Evolutionary conservation across 768 basidiomycete genomes (phyloP).

Genomic region (Xerocomellus amylosporus): DNA sequence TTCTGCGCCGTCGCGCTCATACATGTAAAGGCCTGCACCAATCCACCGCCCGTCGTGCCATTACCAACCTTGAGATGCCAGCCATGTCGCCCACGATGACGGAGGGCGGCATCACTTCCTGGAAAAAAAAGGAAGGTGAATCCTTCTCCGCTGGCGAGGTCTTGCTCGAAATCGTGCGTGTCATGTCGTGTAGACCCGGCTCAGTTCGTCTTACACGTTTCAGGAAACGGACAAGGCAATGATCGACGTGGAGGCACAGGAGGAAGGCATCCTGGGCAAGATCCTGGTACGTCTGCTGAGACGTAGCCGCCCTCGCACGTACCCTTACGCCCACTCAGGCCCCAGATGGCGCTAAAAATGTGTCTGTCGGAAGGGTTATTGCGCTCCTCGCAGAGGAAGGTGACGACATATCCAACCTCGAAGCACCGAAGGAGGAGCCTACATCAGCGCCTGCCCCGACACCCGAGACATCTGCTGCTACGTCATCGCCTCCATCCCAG

Average conservation of each 20-base stretch:
- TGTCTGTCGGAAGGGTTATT: constrained; percentile 86
- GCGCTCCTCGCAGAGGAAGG: constrained; percentile 94
- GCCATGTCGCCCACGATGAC: constrained; percentile 99
- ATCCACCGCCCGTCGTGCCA: constrained; percentile 49
- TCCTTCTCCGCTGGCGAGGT: constrained; percentile 79
- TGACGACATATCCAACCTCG: constrained; percentile 86
- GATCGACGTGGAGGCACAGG: constrained; percentile 98
- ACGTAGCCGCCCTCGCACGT: not conserved
- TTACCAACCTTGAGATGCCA: constrained; percentile 84
- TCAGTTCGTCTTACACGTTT: constrained; percentile 3
- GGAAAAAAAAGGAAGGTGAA: constrained; percentile 90
- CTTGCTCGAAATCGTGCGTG: constrained; percentile 80
- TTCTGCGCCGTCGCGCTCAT: not conserved
- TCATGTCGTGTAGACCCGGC: not conserved
- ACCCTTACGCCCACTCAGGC: constrained; percentile 40
- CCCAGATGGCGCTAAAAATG: constrained; percentile 76
- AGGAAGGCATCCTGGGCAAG: constrained; percentile 92
- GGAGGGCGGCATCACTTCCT: constrained; percentile 85
- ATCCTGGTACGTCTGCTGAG: constrained; percentile 64
- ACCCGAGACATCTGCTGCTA: constrained; percentile 24
- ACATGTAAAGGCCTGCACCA: constrained; percentile 43
- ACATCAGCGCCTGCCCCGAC: constrained; percentile 12
- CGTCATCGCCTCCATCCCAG: constrained; percentile 15
- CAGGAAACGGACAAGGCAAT: constrained; percentile 96
- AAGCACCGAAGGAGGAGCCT: constrained; percentile 49